Conservation (phyloP, 139 green algal genomes). For the Chlorella sp. region DNA sequence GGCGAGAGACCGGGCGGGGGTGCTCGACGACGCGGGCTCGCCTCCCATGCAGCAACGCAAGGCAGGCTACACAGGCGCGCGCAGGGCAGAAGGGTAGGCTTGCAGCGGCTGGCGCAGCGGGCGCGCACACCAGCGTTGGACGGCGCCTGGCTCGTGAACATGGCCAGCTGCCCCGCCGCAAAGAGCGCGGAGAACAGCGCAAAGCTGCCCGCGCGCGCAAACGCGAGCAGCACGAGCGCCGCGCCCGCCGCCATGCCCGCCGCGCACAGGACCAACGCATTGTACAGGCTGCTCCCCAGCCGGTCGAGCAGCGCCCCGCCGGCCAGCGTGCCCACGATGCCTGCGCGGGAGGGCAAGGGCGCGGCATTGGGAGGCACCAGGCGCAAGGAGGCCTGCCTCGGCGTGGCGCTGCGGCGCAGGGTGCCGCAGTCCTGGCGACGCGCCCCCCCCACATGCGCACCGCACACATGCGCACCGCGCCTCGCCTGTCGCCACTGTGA, state of each 20-base stretch:
- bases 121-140: not conserved
- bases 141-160: conserved; percentile 72
- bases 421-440: too few species aligned
- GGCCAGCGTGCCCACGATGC: conserved; percentile 71
- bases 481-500: too few species aligned
- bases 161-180: conserved; percentile 61
- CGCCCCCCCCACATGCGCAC: too few species aligned
- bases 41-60: not conserved
- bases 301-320: conserved; percentile 83
- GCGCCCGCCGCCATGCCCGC: conserved; percentile 47
- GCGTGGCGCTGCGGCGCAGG: too few species aligned
- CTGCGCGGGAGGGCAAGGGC: conserved; percentile 16
- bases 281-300: conserved; percentile 66
- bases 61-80: not conserved
- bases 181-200: conserved; percentile 63
- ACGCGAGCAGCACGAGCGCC: conserved; percentile 61
- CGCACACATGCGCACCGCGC: too few species aligned
- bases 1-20: not conserved
- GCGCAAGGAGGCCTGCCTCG: too few species aligned
- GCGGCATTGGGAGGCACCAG: not conserved
- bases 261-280: conserved; percentile 66
- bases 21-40: not conserved
- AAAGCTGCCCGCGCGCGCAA: conserved; percentile 52
- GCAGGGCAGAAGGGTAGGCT: not conserved
- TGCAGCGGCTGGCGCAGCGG: not conserved